These are phyloP conservation scores for Tremella fuciformis DNA, from an alignment of 768 basidiomycete genomes.

Conservation along the genomic window DNA sequence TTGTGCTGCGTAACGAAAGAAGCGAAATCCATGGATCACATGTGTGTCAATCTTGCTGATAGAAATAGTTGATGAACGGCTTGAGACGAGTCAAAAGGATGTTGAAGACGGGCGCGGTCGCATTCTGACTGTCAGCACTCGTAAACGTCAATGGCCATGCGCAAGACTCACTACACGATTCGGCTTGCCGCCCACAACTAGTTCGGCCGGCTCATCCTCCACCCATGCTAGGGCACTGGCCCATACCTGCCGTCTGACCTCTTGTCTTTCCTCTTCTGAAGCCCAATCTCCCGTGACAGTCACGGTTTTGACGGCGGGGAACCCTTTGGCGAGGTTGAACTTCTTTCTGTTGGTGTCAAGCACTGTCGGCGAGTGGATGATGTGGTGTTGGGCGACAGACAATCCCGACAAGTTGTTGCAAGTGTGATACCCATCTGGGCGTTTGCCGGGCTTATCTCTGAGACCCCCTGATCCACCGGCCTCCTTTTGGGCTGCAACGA, in stretches of 20 bases:
- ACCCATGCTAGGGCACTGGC: constrained; percentile 63
- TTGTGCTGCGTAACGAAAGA: background rate
- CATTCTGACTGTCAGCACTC: constrained; percentile 59
- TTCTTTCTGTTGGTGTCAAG: constrained; percentile 29
- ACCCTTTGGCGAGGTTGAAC: constrained; percentile 26
- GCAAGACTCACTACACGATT: constrained; percentile 57
- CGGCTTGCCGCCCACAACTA: constrained; percentile 60
- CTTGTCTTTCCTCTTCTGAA: constrained; percentile 44
- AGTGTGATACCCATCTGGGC: constrained; percentile 93
- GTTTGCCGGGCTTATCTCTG: constrained; percentile 93
- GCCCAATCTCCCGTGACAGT: constrained; percentile 40
- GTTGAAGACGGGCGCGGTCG: constrained; percentile 76
- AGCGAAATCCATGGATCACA: background rate
- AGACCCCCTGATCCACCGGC: constrained; percentile 65
- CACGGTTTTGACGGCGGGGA: constrained; percentile 28
- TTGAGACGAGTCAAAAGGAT: constrained; percentile 67
- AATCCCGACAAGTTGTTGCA: constrained; percentile 87
- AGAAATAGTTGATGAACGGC: constrained; percentile 69
- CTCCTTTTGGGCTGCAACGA: constrained; percentile 79
- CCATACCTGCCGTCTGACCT: constrained; percentile 58
- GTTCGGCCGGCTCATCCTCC: constrained; percentile 60
- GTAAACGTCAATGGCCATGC: background rate
- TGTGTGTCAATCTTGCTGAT: constrained; percentile 56
- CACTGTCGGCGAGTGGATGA: constrained; percentile 57
- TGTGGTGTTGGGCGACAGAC: constrained; percentile 79